These are phyloP conservation scores for Solanum appendiculatum DNA, from an alignment of 257 asterid species.

Conservation along the genomic window DNA sequence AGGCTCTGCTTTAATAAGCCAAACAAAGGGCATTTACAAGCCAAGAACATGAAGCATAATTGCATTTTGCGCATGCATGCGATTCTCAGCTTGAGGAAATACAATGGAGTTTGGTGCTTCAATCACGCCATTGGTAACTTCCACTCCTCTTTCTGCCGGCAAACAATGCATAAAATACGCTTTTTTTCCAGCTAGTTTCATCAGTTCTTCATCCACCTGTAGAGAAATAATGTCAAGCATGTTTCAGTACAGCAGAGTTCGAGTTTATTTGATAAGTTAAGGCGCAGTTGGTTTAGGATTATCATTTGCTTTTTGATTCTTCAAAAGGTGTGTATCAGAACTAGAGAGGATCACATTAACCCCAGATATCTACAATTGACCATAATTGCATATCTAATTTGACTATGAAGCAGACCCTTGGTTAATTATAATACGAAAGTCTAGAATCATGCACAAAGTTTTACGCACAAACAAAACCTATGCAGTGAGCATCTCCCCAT, in stretches of 20 bases:
- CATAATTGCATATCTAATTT: not conserved
- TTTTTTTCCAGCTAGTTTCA: constrained; percentile 73
- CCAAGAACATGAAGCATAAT: constrained; percentile 92
- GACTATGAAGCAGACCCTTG: not conserved
- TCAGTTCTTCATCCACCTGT: constrained; percentile 84
- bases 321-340: not conserved
- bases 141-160: constrained; percentile 88
- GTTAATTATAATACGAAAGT: not conserved
- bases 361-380: not conserved
- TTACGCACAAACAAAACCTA: not conserved
- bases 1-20: not conserved
- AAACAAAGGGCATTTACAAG: constrained; percentile 16
- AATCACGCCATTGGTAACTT: constrained; percentile 64
- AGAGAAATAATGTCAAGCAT: not conserved
- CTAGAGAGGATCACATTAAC: not conserved
- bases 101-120: constrained; percentile 87
- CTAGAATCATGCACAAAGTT: not conserved
- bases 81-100: constrained; percentile 85
- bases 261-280: not conserved
- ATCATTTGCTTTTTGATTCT: not conserved
- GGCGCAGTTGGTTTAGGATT: not conserved
- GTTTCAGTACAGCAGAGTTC: not conserved
- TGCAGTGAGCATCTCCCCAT: not conserved
- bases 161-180: constrained; percentile 90
- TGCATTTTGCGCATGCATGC: constrained; percentile 94